Conservation (phyloP, 139 green algal genomes). For the Monoraphidium neglectum region DNA sequence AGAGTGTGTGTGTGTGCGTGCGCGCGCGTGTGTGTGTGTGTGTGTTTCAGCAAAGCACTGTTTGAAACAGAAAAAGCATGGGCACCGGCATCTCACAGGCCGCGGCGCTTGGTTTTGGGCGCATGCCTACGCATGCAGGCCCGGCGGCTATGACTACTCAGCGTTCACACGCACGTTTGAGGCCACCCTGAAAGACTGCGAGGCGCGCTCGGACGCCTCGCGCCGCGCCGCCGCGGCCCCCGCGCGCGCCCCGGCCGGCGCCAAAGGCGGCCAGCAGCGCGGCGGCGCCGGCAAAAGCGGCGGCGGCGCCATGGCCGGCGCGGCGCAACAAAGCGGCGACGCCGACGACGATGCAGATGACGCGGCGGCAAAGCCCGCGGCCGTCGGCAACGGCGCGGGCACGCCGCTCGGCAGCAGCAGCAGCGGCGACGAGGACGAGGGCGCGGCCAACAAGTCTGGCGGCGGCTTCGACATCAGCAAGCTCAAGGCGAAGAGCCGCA, state of each 20-base stretch:
- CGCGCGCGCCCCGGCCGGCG: neutral
- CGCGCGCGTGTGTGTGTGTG: no score
- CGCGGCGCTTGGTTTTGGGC: no score
- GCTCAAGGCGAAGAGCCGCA: conserved; percentile 41
- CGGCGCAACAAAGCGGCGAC: conserved; percentile 7
- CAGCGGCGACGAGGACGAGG: conserved; percentile 6
- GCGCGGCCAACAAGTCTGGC: neutral
- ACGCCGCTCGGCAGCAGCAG: conserved; percentile 4
- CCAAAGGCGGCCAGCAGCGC: neutral
- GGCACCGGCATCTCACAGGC: no score
- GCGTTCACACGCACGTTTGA: conserved; percentile 54
- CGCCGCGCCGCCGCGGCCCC: conserved; percentile 2
- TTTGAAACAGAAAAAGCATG: no score
- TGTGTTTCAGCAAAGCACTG: no score
- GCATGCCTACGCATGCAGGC: no score
- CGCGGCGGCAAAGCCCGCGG: neutral
- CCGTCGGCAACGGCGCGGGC: neutral
- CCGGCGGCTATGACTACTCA: conserved; percentile 17
- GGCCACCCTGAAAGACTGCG: conserved; percentile 62
- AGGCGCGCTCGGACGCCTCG: conserved; percentile 55
- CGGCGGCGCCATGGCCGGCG: neutral
- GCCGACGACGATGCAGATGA: conserved; percentile 5
- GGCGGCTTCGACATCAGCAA: conserved; percentile 51
- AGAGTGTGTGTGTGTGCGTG: no score
- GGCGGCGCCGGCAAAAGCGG: neutral